Conservation (phyloP, 805 yeast species). For the Candida orba region DNA sequence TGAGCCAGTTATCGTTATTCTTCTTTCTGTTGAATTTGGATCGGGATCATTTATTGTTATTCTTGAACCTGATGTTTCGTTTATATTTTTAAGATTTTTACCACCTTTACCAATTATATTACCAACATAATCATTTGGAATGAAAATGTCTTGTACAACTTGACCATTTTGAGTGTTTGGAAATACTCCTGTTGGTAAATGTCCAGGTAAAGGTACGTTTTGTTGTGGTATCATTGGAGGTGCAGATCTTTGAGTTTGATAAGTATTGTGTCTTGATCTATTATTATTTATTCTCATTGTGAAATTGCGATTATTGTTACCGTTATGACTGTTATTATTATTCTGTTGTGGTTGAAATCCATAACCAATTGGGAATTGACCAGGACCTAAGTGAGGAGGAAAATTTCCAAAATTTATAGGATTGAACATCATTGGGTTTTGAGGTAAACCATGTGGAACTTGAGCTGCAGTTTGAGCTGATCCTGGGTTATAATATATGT, state of each 20-base stretch:
- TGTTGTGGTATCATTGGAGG: neutral
- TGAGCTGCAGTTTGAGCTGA: slow-evolving; percentile 1
- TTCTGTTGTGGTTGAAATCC: slow-evolving; percentile 1
- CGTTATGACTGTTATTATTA: neutral
- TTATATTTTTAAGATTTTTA: slow-evolving; percentile 67
- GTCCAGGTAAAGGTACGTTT: neutral
- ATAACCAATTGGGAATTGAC: slow-evolving; percentile 3
- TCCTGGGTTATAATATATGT: slow-evolving; percentile 50
- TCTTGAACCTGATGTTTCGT: slow-evolving; percentile 68
- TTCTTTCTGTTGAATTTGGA: slow-evolving; percentile 51
- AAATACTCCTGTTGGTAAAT: neutral
- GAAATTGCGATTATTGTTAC: neutral
- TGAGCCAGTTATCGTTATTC: slow-evolving; percentile 61
- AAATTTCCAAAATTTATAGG: slow-evolving; percentile 6
- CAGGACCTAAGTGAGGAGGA: slow-evolving; percentile 5
- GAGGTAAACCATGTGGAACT: slow-evolving; percentile 9
- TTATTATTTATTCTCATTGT: neutral
- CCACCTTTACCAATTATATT: slow-evolving; percentile 85
- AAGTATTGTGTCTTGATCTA: slow-evolving; percentile 1
- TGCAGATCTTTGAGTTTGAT: neutral
- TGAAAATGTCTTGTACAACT: slow-evolving; percentile 61
- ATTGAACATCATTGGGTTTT: slow-evolving; percentile 10
- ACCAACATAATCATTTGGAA: slow-evolving; percentile 75
- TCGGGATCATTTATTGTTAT: slow-evolving; percentile 59
- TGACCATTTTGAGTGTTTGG: slow-evolving; percentile 21